Evolutionary conservation across 257 asterid species (phyloP), one percentile per base, ranked within the genome.

Genomic region (Haberlea rhodopensis): DNA sequence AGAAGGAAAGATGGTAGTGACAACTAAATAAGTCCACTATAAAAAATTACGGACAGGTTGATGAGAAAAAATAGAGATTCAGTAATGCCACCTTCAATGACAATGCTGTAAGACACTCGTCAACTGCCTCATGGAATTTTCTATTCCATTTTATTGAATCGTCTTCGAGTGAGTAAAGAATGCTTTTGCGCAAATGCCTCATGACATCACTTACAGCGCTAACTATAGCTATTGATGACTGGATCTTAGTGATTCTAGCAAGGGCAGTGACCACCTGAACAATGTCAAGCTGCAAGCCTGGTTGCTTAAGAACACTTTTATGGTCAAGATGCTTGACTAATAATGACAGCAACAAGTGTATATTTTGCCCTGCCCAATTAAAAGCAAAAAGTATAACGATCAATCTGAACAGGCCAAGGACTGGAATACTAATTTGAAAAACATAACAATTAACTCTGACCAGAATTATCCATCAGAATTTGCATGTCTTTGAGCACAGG

Each of bases 251-350:
- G 68, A 84, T 87, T 51, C 65, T 84, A 72, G 83, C 85, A 69
- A 94, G 95, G 68, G 83, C 69, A 16, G 95, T 86, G 65, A 78
- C 78, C 46, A 88, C 92, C 80, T 83, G 70, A 72, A 94, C 84
- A 72, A 90, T 85, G 72, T 90, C 97, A 40, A 94, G 85, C 86
- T 94, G 96, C 87, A 94, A 87, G 32, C 77, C 84, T 13, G 95
- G 99, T 60, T 86, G 91, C 79, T 85, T 83, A 8, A 88, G 81
- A 76, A 94, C 91, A 58, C 80, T 88, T 80, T 88, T 94, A 73
- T 88, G 97, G 77, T 94, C 97, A 8, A 94, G 92, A 79, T 90
- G 99, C 81, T 94, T 94, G 67, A 94, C 84, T 73, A 94, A 83
- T 69, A 76, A 83, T 53, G 99, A 84, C 70, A 94, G 79, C 80